Conservation (phyloP, 2,329 filamentous ascomycete genomes). For the Fusarium annulatum region DNA sequence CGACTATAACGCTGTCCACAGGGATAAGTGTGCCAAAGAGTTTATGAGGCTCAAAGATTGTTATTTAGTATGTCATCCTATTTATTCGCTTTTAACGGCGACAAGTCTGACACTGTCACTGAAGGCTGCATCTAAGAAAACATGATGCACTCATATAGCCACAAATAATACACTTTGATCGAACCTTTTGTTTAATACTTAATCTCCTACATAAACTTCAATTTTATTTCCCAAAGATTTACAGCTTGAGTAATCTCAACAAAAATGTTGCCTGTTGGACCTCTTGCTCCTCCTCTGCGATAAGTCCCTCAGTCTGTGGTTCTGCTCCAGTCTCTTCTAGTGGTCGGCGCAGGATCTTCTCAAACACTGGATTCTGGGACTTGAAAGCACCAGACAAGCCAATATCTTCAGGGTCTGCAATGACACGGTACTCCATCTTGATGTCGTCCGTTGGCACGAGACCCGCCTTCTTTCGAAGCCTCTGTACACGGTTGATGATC, state of each 20-base stretch:
- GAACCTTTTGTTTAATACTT: slow-evolving; percentile 6
- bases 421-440: slow-evolving; percentile 89
- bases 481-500: slow-evolving; percentile 92
- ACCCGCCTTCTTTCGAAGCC: slow-evolving; percentile 92
- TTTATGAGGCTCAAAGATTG: slow-evolving; percentile 90
- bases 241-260: slow-evolving; percentile 80
- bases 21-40: slow-evolving; percentile 88
- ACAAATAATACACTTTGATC: slow-evolving; percentile 16
- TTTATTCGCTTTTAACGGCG: neutral
- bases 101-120: slow-evolving; percentile 4
- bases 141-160: slow-evolving; percentile 25
- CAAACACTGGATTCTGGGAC: slow-evolving; percentile 74
- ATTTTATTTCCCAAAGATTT: slow-evolving; percentile 40
- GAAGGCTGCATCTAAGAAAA: slow-evolving; percentile 45
- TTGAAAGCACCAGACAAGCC: slow-evolving; percentile 78
- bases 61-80: slow-evolving; percentile 73
- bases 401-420: slow-evolving; percentile 81
- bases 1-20: slow-evolving; percentile 90
- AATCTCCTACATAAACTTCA: slow-evolving; percentile 13
- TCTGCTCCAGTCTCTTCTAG: slow-evolving; percentile 63
- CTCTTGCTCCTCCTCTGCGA: slow-evolving; percentile 86
- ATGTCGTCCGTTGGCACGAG: slow-evolving; percentile 93
- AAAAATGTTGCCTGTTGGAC: slow-evolving; percentile 85
- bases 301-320: slow-evolving; percentile 57
- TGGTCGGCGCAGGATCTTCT: slow-evolving; percentile 81